Evolutionary conservation across 2,329 filamentous ascomycete genomes (phyloP), one percentile per base, ranked within the genome.

Genomic region (Pochonia chlamydosporia): DNA sequence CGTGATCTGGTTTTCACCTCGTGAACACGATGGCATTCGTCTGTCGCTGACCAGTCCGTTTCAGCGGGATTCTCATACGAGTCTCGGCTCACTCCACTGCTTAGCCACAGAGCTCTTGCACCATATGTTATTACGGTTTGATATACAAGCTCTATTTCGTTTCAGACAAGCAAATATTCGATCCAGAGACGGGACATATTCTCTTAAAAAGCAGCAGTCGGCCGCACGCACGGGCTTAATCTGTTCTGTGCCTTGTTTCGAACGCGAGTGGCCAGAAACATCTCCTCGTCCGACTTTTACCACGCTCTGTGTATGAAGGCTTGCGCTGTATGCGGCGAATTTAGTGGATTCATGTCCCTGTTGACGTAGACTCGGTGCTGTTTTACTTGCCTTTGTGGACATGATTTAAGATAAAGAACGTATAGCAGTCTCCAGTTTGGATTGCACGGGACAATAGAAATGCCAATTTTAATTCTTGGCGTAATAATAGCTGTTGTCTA

Each of bases 31-130:
- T 31, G 24, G 39, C 40, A 56, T 62, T 56, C 53, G 54, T 51
- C 20, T 1, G 43, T 64, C 59, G 10, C 63, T 63, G 54, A 52
- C 58, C 46, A 57, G 53, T 44, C 46, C 62, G 28, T 64, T 63
- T 50, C 49, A 0, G 35, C 51, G 52, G 43, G 51, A 36, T 51
- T 49, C 56, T 11, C 33, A 52, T 18, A 47, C 36, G n/a, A 49
- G 53, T 49, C 53, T 62, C 39, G 56, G 59, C 43, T 50, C 52
- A 14, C 53, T 67, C 46, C 49, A 58, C 51, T 52, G 49, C 33
- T 56, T 66, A 43, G 62, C 64, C 13, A 56, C 56, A 14, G 62
- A 66, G 46, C 57, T 67, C 49, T 53, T 62, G 47, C 40, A 59
- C 43, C 42, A 62, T n/a, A 43, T 61, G 0, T 48, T 63, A 10